phyloP scores from a whole-genome alignment of 495 filamentous ascomycete species.

The Hypoxylon crocopeplum region DNA sequence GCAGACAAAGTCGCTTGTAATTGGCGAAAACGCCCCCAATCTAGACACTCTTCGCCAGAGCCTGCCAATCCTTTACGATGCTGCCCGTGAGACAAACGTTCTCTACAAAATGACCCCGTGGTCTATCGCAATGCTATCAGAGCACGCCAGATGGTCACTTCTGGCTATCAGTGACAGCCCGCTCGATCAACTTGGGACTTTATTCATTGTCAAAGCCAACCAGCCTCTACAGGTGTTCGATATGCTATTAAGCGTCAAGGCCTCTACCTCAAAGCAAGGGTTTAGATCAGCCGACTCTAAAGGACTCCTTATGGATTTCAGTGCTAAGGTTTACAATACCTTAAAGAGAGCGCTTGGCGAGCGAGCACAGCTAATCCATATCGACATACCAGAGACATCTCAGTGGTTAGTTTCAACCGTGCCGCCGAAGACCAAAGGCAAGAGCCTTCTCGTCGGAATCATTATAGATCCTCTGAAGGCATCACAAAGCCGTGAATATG shows the following conservation, averaged over 20 bases:
- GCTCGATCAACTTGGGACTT: constrained; percentile 79
- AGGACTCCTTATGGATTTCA: constrained; percentile 44
- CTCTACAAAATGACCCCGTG: constrained; percentile 90
- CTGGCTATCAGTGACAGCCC: constrained; percentile 75
- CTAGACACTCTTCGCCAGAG: constrained; percentile 44
- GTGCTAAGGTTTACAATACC: constrained; percentile 63
- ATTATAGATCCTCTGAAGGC: constrained; percentile 74
- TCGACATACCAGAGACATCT: constrained; percentile 49
- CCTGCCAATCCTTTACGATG: constrained; percentile 68
- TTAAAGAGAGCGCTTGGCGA: constrained; percentile 76
- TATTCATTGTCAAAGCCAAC: constrained; percentile 79
- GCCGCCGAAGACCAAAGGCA: constrained; percentile 30
- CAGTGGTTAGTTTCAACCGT: constrained; percentile 52
- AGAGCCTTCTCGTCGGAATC: constrained; percentile 66
- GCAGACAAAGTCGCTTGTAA: constrained; percentile 63
- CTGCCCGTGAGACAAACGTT: constrained; percentile 74
- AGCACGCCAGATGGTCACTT: constrained; percentile 74
- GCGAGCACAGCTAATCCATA: constrained; percentile 69
- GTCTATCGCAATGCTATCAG: constrained; percentile 74
- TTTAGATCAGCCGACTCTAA: constrained; percentile 41
- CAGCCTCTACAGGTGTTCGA: constrained; percentile 76
- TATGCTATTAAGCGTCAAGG: constrained; percentile 52
- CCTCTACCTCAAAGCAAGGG: constrained; percentile 23
- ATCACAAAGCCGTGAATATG: constrained; percentile 79
- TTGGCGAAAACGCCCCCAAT: constrained; percentile 46